Evolutionary conservation across 164 flowering plant genomes (phyloP), one percentile per base, ranked within the genome.

Genomic region (Protea cynaroides): DNA sequence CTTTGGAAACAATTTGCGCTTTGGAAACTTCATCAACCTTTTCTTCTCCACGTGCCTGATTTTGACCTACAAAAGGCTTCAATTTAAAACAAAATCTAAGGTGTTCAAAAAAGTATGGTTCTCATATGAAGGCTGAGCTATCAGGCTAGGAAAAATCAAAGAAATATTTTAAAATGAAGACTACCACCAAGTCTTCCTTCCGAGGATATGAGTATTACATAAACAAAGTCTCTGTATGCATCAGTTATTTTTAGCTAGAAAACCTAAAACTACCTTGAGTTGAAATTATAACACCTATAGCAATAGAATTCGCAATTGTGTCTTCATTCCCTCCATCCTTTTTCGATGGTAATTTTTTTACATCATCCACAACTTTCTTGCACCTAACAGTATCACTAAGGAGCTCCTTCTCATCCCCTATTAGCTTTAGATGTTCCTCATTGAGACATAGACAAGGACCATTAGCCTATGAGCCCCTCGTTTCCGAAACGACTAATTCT

Each of bases 1-100:
- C 80, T n/a, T 55, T 56, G 23, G 50, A 17, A 13, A 14, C 53
- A 56, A 18, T 14, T 40, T 59, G 25, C 25, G 13, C 38, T 57
- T 25, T 44, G 9, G 50, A 7, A 22, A 54, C 57, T 2, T 22
- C 44, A 44, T 62, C 73, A 53, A 22, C 29, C 14, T 2, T 59
- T 67, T 57, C 61, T 15, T 46, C 63, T 44, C 69, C 29, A 1
- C 56, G 24, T 46, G 64, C 56, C 23, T 22, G 22, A 15, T 22
- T 4, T 24, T 54, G 11, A 54, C 25, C 57, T 54, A 54, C 29
- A 54, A 52, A 52, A 37, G 4, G 40, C 9, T 37, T 37, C 40
- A 37, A 37, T 37, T 37, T 37, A 37, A 37, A 37, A 37, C 40
- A 37, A 37, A 9, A 37, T 37, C 7, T 4, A 37, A 21, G 9